Base-by-base conservation (phyloP, 805 yeast species). In the Candida dendrica region DNA sequence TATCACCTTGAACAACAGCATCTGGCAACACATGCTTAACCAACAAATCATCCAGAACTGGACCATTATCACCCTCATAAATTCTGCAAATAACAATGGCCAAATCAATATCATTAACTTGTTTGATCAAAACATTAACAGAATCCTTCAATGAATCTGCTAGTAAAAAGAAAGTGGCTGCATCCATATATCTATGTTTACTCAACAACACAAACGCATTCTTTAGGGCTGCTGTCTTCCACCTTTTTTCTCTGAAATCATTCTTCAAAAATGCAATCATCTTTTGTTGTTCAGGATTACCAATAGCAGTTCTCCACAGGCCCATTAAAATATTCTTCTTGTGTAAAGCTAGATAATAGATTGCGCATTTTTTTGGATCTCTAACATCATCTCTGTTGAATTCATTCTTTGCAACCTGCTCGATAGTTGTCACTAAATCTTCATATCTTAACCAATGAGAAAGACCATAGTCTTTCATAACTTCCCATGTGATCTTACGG, bases 141-240 rank as follows among this genome's bases (percentile, higher is more conserved):
- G 89, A 79, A 63, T 93, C 98, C 42, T 74, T 74, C 13, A 87
- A 62, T 1, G 89, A 69, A 39, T 73, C 89, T 0, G 85, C 96
- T 11, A 91, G 68, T 30, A 91, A 61, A 61, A 91, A 91, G 58
- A 93, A 90, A 18, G 82, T 79, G 0, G 97, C 96, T 0, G 97
- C 95, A 60, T 89, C 95, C 58, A 74, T 65, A 54, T 74, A 85
- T 34, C 98, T 67, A 60, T 90, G 98, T 54, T 88, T 88, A 47
- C 97, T 86, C 48, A 93, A 60, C 35, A 91, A 65, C 0, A 87
- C 98, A 68, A 78, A 91, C 0, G 98, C 98, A 63, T 91, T 91
- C 55, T 93, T 93, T 52, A 79, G 61, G 0, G 98, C 97, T 1
- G 97, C 96, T 0, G 85, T 71, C 50, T 70, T 76, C 96, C 97